Evolutionary conservation across 306 rosid genomes (phyloP), one percentile per base, ranked within the genome.

Genomic region (Abrus pulchellus): DNA sequence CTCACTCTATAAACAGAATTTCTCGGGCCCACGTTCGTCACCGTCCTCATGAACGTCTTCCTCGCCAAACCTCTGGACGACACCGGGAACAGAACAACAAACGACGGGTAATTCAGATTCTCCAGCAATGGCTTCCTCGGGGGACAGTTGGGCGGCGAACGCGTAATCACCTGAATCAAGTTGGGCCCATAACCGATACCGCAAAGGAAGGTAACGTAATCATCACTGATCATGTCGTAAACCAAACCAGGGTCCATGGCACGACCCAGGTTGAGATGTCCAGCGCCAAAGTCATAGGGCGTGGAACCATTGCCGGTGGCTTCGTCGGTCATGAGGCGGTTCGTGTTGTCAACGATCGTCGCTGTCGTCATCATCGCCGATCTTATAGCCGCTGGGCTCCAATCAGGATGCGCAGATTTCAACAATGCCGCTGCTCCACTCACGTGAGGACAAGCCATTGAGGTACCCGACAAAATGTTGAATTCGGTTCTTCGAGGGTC

Each of bases 321-420:
- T 41, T 91, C 98, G 12, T 94, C 98, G 3, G 79, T 81, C 93
- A 91, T 83, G n/a, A 86, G 74, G 1, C 50, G 88, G 47, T 87
- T 83, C 1, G 86, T 78, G 55, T 94, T 94, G 47, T 92, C 91
- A 0, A 69, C 44, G 0, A 82, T 11, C 14, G 77, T 78, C 0
- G 97, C 94, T 0, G 98, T 90, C 0, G 98, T 94, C 98, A 94
- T 94, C 90, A 94, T 84, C 3, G 98, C 97, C 13, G 98, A 94
- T 59, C 97, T 83, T 20, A 94, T 64, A 9, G 91, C 93, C 4
- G 97, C 94, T 1, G 98, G 98, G 77, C 91, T 88, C 98, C 98
- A 94, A 82, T 91, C 92, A 0, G 90, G 98, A 50, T 94, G 97
- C 0, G 98, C 97, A 1, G 98, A 92, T 80, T 94, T 94, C 3